A percentile compares a stretch with the other conserved stretches of the same genome.
These are phyloP conservation scores for Dillenia suffruticosa DNA, from an alignment of 164 flowering plant species.

Conservation along the genomic window DNA sequence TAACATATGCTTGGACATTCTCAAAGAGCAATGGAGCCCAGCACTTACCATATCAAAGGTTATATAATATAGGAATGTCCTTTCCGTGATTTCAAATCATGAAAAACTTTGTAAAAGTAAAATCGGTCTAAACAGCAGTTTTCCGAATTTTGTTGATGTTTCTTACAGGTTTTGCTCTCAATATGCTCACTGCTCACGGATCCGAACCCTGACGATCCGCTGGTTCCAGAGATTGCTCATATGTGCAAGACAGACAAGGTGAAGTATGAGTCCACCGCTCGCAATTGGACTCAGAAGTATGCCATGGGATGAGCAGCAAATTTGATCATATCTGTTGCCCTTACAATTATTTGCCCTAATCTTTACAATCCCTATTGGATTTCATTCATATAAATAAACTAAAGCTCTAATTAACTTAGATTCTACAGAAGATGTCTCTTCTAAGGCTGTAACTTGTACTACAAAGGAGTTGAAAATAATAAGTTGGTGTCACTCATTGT, in stretches of 20 bases:
- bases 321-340: too few relatives aligned
- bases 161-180: slow-evolving; percentile 59
- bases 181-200: slow-evolving; percentile 63
- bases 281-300: slow-evolving; percentile 65
- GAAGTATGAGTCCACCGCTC: slow-evolving; percentile 55
- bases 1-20: slow-evolving; percentile 66
- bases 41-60: slow-evolving; percentile 73
- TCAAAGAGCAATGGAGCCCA: slow-evolving; percentile 75
- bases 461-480: too few relatives aligned
- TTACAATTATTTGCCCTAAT: too few relatives aligned
- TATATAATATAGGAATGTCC: not conserved
- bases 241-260: slow-evolving; percentile 52
- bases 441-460: too few relatives aligned
- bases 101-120: not conserved
- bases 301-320: slow-evolving; percentile 36
- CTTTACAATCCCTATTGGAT: too few relatives aligned
- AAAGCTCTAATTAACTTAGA: too few relatives aligned
- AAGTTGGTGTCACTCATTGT: too few relatives aligned
- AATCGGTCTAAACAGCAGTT: not conserved
- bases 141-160: not conserved
- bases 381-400: too few relatives aligned
- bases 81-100: not conserved
- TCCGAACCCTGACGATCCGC: slow-evolving; percentile 68
- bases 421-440: too few relatives aligned
- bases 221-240: slow-evolving; percentile 67